Conservation (phyloP, 2,329 filamentous ascomycete species). For the Penicillium janthinellum region DNA sequence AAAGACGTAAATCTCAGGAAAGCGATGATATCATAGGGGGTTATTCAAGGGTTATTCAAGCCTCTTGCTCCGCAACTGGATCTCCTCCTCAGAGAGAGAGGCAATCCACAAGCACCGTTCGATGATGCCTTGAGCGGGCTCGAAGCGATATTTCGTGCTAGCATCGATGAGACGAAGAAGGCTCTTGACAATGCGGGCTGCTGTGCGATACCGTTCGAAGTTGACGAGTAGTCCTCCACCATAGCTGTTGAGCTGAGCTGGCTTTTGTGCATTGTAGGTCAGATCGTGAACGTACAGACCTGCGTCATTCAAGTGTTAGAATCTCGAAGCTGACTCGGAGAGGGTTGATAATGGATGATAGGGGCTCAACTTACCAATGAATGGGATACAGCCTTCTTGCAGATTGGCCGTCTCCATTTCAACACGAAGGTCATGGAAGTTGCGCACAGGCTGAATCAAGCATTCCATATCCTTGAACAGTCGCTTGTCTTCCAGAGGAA, state of each 20-base stretch:
- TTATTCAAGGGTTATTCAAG: slow-evolving; percentile 37
- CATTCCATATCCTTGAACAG: slow-evolving; percentile 61
- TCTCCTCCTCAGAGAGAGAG: slow-evolving; percentile 61
- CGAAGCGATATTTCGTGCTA: slow-evolving; percentile 63
- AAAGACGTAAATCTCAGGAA: slow-evolving; percentile 6
- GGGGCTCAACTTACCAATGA: slow-evolving; percentile 54
- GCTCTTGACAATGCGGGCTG: slow-evolving; percentile 65
- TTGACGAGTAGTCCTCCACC: slow-evolving; percentile 62
- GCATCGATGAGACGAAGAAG: slow-evolving; percentile 64
- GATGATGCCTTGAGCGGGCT: slow-evolving; percentile 59
- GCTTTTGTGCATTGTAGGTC: slow-evolving; percentile 68
- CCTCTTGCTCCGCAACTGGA: slow-evolving; percentile 49
- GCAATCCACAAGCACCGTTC: slow-evolving; percentile 67
- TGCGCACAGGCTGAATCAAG: slow-evolving; percentile 63
- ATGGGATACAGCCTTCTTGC: slow-evolving; percentile 66
- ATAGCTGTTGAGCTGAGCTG: slow-evolving; percentile 55
- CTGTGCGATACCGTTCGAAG: slow-evolving; percentile 67
- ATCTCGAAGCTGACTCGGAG: not conserved
- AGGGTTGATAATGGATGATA: not conserved
- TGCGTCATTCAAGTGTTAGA: slow-evolving; percentile 21
- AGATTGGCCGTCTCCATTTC: slow-evolving; percentile 65
- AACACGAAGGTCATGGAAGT: slow-evolving; percentile 63
- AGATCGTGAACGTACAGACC: slow-evolving; percentile 67
- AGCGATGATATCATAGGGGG: slow-evolving; percentile 3
- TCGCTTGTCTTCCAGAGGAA: slow-evolving; percentile 56